phyloP scores from a whole-genome alignment of 2,329 filamentous ascomycete genomes.

The Colletotrichum liaoningense region DNA sequence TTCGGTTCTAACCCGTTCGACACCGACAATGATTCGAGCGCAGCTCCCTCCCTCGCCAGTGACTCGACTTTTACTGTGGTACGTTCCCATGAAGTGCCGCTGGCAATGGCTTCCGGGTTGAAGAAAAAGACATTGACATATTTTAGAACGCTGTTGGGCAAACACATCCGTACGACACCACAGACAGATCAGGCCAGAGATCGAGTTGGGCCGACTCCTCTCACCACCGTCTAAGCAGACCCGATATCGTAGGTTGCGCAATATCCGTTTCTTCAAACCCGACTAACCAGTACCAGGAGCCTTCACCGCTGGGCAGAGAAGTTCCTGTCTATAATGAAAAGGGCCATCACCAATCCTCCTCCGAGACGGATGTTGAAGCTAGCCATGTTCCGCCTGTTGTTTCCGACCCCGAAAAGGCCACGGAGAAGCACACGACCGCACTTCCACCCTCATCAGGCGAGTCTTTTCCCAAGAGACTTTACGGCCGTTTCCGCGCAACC shows the following conservation, averaged over 20 bases:
- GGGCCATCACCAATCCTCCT: slow-evolving; percentile 12
- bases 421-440: slow-evolving; percentile 31
- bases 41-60: slow-evolving; percentile 32
- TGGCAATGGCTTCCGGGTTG: background rate
- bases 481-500: slow-evolving; percentile 42
- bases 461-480: slow-evolving; percentile 38
- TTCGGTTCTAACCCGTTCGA: slow-evolving; percentile 37
- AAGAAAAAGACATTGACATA: background rate
- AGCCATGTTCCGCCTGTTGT: slow-evolving; percentile 22
- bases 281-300: slow-evolving; percentile 19
- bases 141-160: slow-evolving; percentile 27
- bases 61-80: slow-evolving; percentile 38
- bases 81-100: background rate
- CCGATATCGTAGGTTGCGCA: slow-evolving; percentile 30
- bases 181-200: slow-evolving; percentile 16
- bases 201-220: slow-evolving; percentile 19
- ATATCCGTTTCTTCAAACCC: too few relatives aligned
- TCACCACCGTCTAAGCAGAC: slow-evolving; percentile 32
- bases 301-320: slow-evolving; percentile 34
- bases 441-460: slow-evolving; percentile 20
- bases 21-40: slow-evolving; percentile 36
- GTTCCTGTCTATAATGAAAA: slow-evolving; percentile 30
- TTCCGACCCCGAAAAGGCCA: slow-evolving; percentile 27
- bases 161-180: background rate
- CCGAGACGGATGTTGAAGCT: slow-evolving; percentile 31